phyloP scores from a whole-genome alignment of 129 eudicot genomes.

The Silybum marianum region DNA sequence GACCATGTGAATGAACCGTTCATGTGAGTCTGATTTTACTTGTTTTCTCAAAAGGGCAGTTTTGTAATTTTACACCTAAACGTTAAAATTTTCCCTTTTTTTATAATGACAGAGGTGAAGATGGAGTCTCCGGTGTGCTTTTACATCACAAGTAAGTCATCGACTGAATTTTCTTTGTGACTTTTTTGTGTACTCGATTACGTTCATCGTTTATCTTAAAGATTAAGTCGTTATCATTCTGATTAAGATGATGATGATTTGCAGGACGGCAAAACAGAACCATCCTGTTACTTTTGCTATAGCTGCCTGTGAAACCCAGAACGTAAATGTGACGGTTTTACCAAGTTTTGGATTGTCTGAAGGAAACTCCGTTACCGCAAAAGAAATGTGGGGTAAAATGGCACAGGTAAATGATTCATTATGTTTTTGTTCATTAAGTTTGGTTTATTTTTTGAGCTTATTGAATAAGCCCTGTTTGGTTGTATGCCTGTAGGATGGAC shows the following conservation, averaged over 20 bases:
- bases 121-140: constrained; percentile 96
- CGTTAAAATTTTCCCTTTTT: not conserved
- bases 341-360: constrained; percentile 95
- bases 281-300: constrained; percentile 93
- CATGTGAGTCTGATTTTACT: constrained; percentile 48
- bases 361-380: constrained; percentile 74
- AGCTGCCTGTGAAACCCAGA: constrained; percentile 97
- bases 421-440: not conserved
- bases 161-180: constrained; percentile 31
- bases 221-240: not conserved
- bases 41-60: not conserved
- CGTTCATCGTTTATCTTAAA: not conserved
- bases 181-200: constrained; percentile 32
- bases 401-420: constrained; percentile 48
- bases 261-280: constrained; percentile 86
- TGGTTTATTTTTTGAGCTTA: not conserved
- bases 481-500: constrained; percentile 68
- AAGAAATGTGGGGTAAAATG: constrained; percentile 96
- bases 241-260: constrained; percentile 17
- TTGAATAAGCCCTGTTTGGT: not conserved
- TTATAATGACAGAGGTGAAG: constrained; percentile 61
- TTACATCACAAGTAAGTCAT: constrained; percentile 89
- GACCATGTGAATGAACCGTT: constrained; percentile 97
- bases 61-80: not conserved
- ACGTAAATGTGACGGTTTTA: constrained; percentile 85